phyloP scores from a whole-genome alignment of 441 rosid genomes.

The Erodium texanum region DNA sequence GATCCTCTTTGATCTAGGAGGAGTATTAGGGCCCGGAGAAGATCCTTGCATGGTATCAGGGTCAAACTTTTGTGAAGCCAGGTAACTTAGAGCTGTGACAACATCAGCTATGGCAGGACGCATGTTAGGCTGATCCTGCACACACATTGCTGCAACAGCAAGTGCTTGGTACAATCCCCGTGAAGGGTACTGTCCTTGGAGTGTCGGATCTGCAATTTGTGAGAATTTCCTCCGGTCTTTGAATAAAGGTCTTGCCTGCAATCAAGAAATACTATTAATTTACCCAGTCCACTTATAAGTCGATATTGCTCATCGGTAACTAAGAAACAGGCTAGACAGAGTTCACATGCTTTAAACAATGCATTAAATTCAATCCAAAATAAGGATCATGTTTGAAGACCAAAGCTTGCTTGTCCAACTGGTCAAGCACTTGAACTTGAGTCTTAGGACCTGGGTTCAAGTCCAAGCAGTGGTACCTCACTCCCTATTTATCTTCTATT shows the following conservation, averaged over 20 bases:
- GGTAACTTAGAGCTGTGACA: slow-evolving; percentile 72
- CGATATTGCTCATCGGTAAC: too few relatives aligned
- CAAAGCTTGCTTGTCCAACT: too few relatives aligned
- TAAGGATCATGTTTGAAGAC: too few relatives aligned
- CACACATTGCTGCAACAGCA: slow-evolving; percentile 96
- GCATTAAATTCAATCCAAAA: too few relatives aligned
- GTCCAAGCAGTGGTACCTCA: too few relatives aligned
- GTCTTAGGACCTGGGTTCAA: too few relatives aligned
- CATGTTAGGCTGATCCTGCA: slow-evolving; percentile 87
- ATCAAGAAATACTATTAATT: not conserved
- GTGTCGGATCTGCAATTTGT: slow-evolving; percentile 81
- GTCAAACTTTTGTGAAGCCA: slow-evolving; percentile 57
- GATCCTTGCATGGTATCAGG: slow-evolving; percentile 34
- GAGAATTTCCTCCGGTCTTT: slow-evolving; percentile 76
- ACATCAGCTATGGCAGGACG: slow-evolving; percentile 85
- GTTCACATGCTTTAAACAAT: too few relatives aligned
- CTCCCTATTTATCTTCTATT: too few relatives aligned
- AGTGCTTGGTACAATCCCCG: slow-evolving; percentile 91
- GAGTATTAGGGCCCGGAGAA: slow-evolving; percentile 34
- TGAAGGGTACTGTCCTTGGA: slow-evolving; percentile 79
- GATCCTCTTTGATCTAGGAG: slow-evolving; percentile 39
- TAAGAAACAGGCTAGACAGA: too few relatives aligned
- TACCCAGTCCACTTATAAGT: too few relatives aligned
- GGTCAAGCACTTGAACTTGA: too few relatives aligned
- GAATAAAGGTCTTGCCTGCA: slow-evolving; percentile 85